phyloP scores from a whole-genome alignment of 352 stramenopile species.

The Plasmopara viticola region DNA sequence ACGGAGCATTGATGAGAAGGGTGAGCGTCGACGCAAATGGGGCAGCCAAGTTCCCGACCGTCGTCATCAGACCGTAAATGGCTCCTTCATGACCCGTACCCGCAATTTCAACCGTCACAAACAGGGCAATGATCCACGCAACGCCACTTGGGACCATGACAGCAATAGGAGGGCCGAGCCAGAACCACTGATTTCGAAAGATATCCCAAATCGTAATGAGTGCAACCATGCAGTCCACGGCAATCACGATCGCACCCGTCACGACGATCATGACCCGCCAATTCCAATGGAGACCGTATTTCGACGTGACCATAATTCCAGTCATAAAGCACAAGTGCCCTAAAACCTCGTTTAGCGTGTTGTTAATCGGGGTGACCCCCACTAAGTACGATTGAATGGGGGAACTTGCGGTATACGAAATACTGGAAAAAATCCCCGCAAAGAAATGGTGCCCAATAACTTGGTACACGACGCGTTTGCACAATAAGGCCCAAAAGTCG shows the following conservation, averaged over 20 bases:
- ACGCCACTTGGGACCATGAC: constrained; percentile 32
- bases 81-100: constrained; percentile 44
- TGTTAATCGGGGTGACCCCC: constrained; percentile 33
- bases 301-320: constrained; percentile 29
- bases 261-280: constrained; percentile 34
- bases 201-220: constrained; percentile 41
- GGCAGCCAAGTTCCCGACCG: constrained; percentile 28
- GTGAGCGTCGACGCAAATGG: constrained; percentile 37
- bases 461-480: constrained; percentile 43
- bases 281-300: constrained; percentile 43
- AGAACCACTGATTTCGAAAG: constrained; percentile 43
- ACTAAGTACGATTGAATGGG: constrained; percentile 34
- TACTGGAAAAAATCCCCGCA: constrained; percentile 32
- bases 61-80: constrained; percentile 42
- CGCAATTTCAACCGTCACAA: constrained; percentile 40
- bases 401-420: constrained; percentile 30
- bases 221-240: constrained; percentile 28
- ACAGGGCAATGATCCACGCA: constrained; percentile 32
- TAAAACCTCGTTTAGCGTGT: constrained; percentile 30
- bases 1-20: constrained; percentile 31
- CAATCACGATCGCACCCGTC: constrained; percentile 24
- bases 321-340: constrained; percentile 29
- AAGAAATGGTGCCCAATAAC: constrained; percentile 46
- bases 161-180: constrained; percentile 29
- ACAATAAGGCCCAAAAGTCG: constrained; percentile 38